A percentile compares a stretch with the other conserved stretches of the same genome.
Evolutionary conservation across 805 yeast species (phyloP).

Genomic region (Nakazawaea wyomingensis): DNA sequence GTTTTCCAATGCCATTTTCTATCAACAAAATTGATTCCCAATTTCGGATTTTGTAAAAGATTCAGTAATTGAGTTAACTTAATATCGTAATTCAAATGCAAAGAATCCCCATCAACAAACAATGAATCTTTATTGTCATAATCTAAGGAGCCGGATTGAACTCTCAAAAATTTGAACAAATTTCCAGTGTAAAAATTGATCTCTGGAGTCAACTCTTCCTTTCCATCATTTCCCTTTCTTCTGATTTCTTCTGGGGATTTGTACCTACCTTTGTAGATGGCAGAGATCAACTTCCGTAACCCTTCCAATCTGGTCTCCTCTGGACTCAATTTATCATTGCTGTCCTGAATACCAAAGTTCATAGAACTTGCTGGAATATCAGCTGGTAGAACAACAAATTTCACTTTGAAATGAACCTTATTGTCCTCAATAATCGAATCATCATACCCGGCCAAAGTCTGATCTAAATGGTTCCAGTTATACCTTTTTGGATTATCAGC

Average conservation of each 20-base stretch:
- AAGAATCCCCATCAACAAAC: constrained; percentile 23
- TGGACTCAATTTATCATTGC: constrained; percentile 57
- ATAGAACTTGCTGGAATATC: constrained; percentile 54
- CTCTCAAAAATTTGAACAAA: constrained; percentile 58
- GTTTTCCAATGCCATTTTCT: constrained; percentile 87
- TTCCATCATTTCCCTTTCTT: constrained; percentile 25
- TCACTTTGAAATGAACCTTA: constrained; percentile 56
- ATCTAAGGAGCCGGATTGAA: constrained; percentile 38
- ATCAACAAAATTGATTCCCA: constrained; percentile 63
- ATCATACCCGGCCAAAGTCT: constrained; percentile 84
- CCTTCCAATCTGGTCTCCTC: constrained; percentile 97
- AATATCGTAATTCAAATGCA: constrained; percentile 41
- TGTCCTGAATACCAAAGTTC: constrained; percentile 33
- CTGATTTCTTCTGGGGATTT: constrained; percentile 36
- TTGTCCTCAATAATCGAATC: constrained; percentile 57
- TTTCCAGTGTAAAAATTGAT: constrained; percentile 85
- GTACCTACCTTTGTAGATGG: constrained; percentile 55
- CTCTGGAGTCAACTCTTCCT: constrained; percentile 59
- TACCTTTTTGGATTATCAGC: constrained; percentile 47
- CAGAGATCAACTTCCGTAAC: constrained; percentile 57
- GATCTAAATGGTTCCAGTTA: constrained; percentile 93
- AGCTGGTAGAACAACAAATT: constrained; percentile 81
- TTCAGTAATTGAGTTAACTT: constrained; percentile 49
- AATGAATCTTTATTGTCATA: constrained; percentile 27
- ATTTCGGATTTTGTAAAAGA: constrained; percentile 56